Evolutionary conservation across 2,329 filamentous ascomycete species (phyloP), one percentile per base, ranked within the genome.

Genomic region (Nothopassalora personata): DNA sequence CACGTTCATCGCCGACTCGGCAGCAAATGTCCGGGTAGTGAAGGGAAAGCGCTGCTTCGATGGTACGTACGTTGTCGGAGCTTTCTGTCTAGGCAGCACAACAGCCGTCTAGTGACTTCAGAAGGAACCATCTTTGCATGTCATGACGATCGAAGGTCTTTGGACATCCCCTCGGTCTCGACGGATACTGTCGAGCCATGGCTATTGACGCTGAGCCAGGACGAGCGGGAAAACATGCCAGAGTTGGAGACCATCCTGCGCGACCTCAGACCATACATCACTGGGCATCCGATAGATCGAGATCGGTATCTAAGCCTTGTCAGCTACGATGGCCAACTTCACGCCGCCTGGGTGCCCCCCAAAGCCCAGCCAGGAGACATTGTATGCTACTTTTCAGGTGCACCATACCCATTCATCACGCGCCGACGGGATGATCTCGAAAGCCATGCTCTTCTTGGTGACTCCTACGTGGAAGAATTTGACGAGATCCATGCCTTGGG

Each of bases 51-150:
- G 18, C 28, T 56, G 47, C 15, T 60, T 27, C 15, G 36, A 5
- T 60, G 58, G 58, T 49, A 60, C 31, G 4, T 39, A 11, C 54
- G 58, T 30, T 60, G 58, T 31, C 49, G 53, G 5, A 15, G n/a
- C 7, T 60, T 56, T 33, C 33, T 54, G 5, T 15, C 33, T 8
- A 28, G 46, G n/a, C 18, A 36, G 23, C 43, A 53, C 30, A 6
- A 6, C 8, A 19, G 18, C 9, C n/a, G 27, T 9, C n/a, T 9
- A 23, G 6, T 19, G 18, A 15, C 47, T 30, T 3, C 27, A 13
- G 18, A 23, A 13, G 47, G n/a, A 7, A 23, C 11, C 8, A 49
- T 27, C 6, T 46, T 46, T 46, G 43, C 43, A 18, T 46, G 3
- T n/a, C 3, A 23, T 46, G 8, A 46, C 43, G 19, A 46, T 9